Base-by-base conservation (phyloP, 768 basidiomycete species). In the Tulasnella sp. region DNA sequence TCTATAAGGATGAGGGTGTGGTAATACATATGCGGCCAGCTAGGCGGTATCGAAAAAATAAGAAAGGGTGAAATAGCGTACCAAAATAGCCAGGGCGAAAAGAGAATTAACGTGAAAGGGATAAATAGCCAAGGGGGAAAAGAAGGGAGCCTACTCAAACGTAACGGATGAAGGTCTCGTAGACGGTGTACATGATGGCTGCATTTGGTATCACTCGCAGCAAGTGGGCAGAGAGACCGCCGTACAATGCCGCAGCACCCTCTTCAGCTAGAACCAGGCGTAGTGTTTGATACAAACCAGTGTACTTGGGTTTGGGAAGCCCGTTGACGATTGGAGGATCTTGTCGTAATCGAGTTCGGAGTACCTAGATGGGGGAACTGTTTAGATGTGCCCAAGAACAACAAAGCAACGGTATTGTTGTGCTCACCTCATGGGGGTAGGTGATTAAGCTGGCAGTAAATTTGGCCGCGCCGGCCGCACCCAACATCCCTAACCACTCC, bases 131-230 rank as follows among this genome's bases (percentile, higher is more conserved):
- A 11, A 73, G 34, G 31, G 74, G 31, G 15, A 31, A 31, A 68
- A 67, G 22, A 75, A 25, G 67, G 31, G 31, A 58, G 72, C 5
- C 42, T 4, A 37, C 71, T 58, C 54, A 74, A 11, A 74, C 45
- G 37, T 74, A 93, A 52, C 90, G 86, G 38, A 96, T 84, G 38
- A 91, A 85, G 34, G 91, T 89, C 82, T 99, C 96, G 81, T 98
- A 98, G 81, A 97, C 95, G 78, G 90, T 90, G 84, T 91, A 99
- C 97, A 99, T 98, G 79, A 96, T 93, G 0, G 92, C 93, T 0
- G 97, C 97, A 80, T 99, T 99, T 8, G 97, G 97, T 3, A 99
- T 93, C 76, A 98, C 96, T 71, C 97, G 91, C 89, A 99, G 91
- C 76, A 99, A 86, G 82, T 99, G 97, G 0, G 97, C 96, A 74